Conservation (phyloP, 106 monocot genomes). For the Apostasia shenzhenica region DNA sequence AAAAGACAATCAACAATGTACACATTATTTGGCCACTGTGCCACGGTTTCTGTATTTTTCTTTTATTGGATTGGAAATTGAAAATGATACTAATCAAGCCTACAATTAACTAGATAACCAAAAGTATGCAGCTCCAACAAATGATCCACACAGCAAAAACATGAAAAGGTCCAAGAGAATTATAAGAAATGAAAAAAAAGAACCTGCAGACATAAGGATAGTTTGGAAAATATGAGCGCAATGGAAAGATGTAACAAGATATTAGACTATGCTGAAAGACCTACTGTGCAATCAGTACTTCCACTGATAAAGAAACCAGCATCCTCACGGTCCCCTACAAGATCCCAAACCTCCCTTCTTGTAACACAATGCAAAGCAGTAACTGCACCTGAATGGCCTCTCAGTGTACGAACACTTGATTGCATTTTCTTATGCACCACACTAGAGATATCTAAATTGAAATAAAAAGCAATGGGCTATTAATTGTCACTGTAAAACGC, state of each 20-base stretch:
- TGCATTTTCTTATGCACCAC: slow-evolving; percentile 80
- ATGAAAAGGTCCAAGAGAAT: no score
- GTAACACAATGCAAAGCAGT: slow-evolving; percentile 98
- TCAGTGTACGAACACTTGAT: slow-evolving; percentile 69
- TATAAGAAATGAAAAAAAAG: no score
- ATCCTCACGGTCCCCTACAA: slow-evolving; percentile 99
- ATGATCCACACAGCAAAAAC: no score
- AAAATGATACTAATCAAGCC: no score
- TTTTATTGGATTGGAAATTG: no score
- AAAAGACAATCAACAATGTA: no score
- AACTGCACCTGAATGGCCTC: slow-evolving; percentile 82
- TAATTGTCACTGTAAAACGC: slow-evolving; percentile 13
- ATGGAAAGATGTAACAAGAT: not conserved
- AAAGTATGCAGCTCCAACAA: no score
- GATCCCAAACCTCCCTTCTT: slow-evolving; percentile 99
- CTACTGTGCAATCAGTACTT: slow-evolving; percentile 90
- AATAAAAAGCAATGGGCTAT: slow-evolving; percentile 27
- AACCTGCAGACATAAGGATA: no score
- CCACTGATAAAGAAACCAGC: slow-evolving; percentile 98
- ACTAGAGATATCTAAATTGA: slow-evolving; percentile 32
- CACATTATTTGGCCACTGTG: no score
- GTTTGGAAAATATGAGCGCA: not conserved
- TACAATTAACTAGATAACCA: no score
- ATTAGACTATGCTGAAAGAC: slow-evolving; percentile 2
- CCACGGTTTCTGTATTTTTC: no score